Evolutionary conservation across 306 rosid genomes (phyloP).

Genomic region (Acacia crassicarpa): DNA sequence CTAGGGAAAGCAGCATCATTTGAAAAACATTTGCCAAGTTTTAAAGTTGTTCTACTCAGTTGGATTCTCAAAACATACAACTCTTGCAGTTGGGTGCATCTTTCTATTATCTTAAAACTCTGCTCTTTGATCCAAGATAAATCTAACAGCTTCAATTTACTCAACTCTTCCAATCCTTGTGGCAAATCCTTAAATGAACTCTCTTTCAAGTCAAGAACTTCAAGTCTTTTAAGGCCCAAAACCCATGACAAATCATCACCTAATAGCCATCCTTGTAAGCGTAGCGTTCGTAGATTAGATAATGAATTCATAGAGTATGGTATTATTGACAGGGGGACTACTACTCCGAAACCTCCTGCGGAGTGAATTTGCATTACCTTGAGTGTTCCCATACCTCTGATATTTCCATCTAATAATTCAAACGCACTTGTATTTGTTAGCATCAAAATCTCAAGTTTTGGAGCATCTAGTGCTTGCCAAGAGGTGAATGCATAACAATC

Average conservation of each 20-base stretch:
- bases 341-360: fast-evolving
- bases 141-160: not conserved
- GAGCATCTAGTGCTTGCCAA: not conserved
- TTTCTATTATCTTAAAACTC: not conserved
- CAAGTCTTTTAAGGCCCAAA: not conserved
- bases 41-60: not conserved
- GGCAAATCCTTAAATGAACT: not conserved
- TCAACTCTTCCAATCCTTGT: not conserved
- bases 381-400: not conserved
- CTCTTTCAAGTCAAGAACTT: not conserved
- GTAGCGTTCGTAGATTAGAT: not conserved
- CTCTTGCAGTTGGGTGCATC: not conserved
- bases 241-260: not conserved
- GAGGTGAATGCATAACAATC: not conserved
- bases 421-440: not conserved
- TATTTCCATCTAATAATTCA: not conserved
- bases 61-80: not conserved
- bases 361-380: not conserved
- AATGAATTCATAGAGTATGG: not conserved
- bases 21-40: not conserved
- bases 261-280: fast-evolving
- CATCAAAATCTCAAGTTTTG: not conserved
- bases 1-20: not conserved
- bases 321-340: not conserved
- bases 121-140: not conserved